These are phyloP conservation scores for Melastoma candidum DNA, from an alignment of 441 rosid genomes.

Conservation along the genomic window DNA sequence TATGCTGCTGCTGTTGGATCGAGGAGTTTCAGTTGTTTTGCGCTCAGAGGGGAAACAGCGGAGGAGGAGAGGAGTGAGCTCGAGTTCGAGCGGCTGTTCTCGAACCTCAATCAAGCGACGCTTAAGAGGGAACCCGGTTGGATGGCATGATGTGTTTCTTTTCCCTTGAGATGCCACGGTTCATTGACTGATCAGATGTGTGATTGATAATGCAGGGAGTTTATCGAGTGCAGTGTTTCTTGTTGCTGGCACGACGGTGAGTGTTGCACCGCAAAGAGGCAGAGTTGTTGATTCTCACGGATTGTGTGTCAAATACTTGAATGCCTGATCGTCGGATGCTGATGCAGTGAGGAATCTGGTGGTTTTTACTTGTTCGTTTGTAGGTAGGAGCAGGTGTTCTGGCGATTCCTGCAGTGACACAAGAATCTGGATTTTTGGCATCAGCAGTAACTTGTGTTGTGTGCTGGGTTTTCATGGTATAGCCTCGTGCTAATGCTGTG, in stretches of 20 bases:
- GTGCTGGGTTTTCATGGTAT: conserved; percentile 89
- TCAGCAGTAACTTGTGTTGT: conserved; percentile 66
- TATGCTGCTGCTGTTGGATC: neutral
- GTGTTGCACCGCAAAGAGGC: neutral
- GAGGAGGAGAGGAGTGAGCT: conserved; percentile 29
- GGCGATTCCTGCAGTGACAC: conserved; percentile 91
- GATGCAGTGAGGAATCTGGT: neutral
- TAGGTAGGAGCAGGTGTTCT: conserved; percentile 95
- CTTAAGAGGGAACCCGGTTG: conserved; percentile 76
- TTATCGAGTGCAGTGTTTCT: conserved; percentile 68
- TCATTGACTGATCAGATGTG: no score
- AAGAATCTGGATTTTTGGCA: conserved; percentile 78
- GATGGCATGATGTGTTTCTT: neutral
- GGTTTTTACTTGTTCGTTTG: neutral
- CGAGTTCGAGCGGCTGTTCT: conserved; percentile 69
- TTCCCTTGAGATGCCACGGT: no score
- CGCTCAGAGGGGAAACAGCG: conserved; percentile 23
- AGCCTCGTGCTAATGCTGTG: neutral
- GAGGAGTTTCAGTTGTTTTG: conserved; percentile 25
- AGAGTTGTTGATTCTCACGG: neutral
- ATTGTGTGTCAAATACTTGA: neutral
- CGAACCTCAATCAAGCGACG: conserved; percentile 70
- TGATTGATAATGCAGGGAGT: conserved; percentile 41
- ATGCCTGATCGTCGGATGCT: no score
- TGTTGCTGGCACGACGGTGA: conserved; percentile 86